A percentile compares a stretch with the other conserved stretches of the same genome.
Conservation (phyloP, 768 basidiomycete species). For the Neoboletus brunneissimus region DNA sequence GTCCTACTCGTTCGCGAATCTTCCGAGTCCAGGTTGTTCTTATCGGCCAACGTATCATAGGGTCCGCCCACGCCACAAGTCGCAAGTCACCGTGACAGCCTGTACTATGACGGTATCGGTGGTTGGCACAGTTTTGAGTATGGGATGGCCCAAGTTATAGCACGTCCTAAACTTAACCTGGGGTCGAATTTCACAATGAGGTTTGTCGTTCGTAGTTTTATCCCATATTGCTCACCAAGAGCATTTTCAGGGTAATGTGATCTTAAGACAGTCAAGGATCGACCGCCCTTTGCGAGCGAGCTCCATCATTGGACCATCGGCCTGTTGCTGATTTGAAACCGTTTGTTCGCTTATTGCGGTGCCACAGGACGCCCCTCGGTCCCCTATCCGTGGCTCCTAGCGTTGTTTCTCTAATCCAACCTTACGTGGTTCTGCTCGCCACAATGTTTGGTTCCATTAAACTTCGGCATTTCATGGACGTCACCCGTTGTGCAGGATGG, state of each 20-base stretch:
- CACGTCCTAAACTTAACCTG: neutral
- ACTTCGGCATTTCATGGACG: neutral
- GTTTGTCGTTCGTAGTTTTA: neutral
- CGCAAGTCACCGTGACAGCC: neutral
- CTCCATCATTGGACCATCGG: neutral
- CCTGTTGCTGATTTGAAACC: neutral
- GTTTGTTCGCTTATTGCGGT: neutral
- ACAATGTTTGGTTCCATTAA: neutral
- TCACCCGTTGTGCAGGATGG: constrained; percentile 20
- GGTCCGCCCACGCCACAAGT: neutral
- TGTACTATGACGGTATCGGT: neutral
- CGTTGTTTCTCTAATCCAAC: neutral
- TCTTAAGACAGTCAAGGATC: neutral
- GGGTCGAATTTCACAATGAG: neutral
- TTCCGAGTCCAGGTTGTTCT: neutral
- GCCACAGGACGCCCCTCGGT: constrained; percentile 2
- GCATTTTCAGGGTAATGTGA: neutral
- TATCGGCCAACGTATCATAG: neutral
- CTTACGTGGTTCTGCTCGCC: neutral
- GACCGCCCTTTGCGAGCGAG: neutral
- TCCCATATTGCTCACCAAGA: neutral
- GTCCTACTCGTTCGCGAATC: neutral
- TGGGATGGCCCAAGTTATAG: neutral
- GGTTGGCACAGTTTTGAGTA: neutral
- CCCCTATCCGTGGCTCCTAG: constrained; percentile 6